Evolutionary conservation across 2,329 filamentous ascomycete species (phyloP), one percentile per base, ranked within the genome.

Genomic region (Ophiostoma sp.): DNA sequence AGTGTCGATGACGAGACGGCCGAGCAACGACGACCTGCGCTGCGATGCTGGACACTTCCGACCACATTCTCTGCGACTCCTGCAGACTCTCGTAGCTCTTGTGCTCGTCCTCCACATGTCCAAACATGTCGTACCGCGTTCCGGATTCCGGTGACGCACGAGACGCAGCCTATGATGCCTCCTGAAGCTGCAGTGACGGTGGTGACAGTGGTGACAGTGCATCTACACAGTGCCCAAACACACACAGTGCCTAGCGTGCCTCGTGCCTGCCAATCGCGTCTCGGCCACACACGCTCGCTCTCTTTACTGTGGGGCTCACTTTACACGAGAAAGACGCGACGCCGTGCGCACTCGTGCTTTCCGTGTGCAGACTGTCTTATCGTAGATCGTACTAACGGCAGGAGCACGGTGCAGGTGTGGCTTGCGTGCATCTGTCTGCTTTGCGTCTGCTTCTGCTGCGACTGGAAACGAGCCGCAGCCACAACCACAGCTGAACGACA

Each of bases 251-350:
- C 16, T 12, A 1, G 8, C n/a, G 18, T 16, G 14, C 14, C 42
- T 45, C 14, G n/a, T 16, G n/a, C 45, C 45, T 27, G 55, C 70
- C 70, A 69, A 71, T 71, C 70, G 67, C 64, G 65, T 38, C 55
- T 27, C 27, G 27, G 27, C 27, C 27, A 5, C 11, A 60, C 55
- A 60, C 55, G 27, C 55, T 60, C 40, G 27, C 27, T 27, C 41
- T 18, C 16, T 14, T 41, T 18, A 27, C 44, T 14, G 62, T 64
- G 62, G 63, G 63, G 63, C 63, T 63, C 66, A 70, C 70, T 71
- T 70, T 71, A 70, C 70, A 71, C 70, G 70, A 71, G 52, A 60
- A 67, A 64, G 68, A 71, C 70, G 70, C 70, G 70, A 68, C 68
- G 52, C 47, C 69, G 64, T 65, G 27, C 42, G 63, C 64, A 40